Evolutionary conservation across 495 filamentous ascomycete genomes (phyloP).

Genomic region (Opeltia flavorubescens): DNA sequence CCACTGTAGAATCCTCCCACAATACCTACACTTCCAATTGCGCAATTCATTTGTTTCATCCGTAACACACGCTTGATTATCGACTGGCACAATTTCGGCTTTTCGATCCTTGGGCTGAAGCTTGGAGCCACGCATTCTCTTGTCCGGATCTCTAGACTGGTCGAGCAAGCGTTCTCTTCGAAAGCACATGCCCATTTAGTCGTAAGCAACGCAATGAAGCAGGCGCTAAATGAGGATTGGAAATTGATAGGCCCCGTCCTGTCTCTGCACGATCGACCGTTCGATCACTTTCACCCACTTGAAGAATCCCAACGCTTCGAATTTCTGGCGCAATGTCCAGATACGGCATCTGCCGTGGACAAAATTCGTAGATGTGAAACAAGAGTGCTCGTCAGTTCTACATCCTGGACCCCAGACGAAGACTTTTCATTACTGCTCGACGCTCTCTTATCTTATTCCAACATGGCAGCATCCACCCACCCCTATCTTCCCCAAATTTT

Average conservation of each 20-base stretch:
- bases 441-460: slow-evolving; percentile 59
- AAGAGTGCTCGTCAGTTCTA: slow-evolving; percentile 71
- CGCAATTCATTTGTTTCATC: slow-evolving; percentile 55
- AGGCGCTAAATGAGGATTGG: slow-evolving; percentile 52
- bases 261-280: slow-evolving; percentile 76
- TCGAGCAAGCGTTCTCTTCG: slow-evolving; percentile 57
- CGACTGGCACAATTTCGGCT: slow-evolving; percentile 99
- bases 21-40: slow-evolving; percentile 74
- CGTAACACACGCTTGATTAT: slow-evolving; percentile 74
- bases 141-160: slow-evolving; percentile 57
- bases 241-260: slow-evolving; percentile 46
- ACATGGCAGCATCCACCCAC: slow-evolving; percentile 24
- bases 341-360: slow-evolving; percentile 25
- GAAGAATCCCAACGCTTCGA: slow-evolving; percentile 29
- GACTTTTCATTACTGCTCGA: slow-evolving; percentile 86
- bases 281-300: slow-evolving; percentile 66
- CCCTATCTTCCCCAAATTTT: slow-evolving; percentile 45
- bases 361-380: slow-evolving; percentile 39
- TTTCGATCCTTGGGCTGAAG: slow-evolving; percentile 76
- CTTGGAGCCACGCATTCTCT: slow-evolving; percentile 51
- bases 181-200: slow-evolving; percentile 64
- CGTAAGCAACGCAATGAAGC: slow-evolving; percentile 78
- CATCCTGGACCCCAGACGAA: slow-evolving; percentile 94
- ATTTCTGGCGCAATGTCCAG: slow-evolving; percentile 47
- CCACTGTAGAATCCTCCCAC: slow-evolving; percentile 72